Evolutionary conservation across 2,329 filamentous ascomycete genomes (phyloP).

Genomic region (Neodidymelliopsis sp.): DNA sequence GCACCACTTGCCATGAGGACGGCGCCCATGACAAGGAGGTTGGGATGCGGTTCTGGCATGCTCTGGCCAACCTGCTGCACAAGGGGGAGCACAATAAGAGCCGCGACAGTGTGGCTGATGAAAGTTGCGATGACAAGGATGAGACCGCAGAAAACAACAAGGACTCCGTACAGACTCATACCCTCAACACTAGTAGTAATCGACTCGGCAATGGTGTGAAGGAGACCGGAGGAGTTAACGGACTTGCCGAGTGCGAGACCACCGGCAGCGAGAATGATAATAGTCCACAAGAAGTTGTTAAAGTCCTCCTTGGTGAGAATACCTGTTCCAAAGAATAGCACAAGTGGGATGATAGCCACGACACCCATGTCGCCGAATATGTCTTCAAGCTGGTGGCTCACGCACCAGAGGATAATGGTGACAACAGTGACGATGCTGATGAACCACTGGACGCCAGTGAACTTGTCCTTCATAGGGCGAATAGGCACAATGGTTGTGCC

Average conservation of each 20-base stretch:
- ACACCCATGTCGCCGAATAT: slow-evolving; percentile 98
- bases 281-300: slow-evolving; percentile 99
- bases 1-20: slow-evolving; percentile 98
- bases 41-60: slow-evolving; percentile 90
- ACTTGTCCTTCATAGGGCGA: slow-evolving; percentile 84
- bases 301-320: slow-evolving; percentile 99
- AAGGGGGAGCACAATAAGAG: slow-evolving; percentile 90
- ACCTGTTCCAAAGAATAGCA: slow-evolving; percentile 94
- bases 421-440: slow-evolving; percentile 81
- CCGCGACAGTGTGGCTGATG: slow-evolving; percentile 96
- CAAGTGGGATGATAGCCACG: slow-evolving; percentile 93
- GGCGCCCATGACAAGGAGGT: slow-evolving; percentile 91
- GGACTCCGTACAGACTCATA: slow-evolving; percentile 83
- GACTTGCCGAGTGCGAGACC: slow-evolving; percentile 92
- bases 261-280: slow-evolving; percentile 96
- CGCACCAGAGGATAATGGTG: slow-evolving; percentile 92
- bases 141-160: slow-evolving; percentile 83
- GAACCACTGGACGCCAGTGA: slow-evolving; percentile 91
- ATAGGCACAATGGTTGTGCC: slow-evolving; percentile 93
- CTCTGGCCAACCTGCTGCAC: slow-evolving; percentile 83
- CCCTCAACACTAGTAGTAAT: slow-evolving; percentile 79
- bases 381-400: slow-evolving; percentile 84
- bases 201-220: slow-evolving; percentile 82
- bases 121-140: slow-evolving; percentile 96
- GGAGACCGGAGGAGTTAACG: slow-evolving; percentile 88